phyloP scores from a whole-genome alignment of 2,329 filamentous ascomycete species.

The Pseudonectria foliicola region DNA sequence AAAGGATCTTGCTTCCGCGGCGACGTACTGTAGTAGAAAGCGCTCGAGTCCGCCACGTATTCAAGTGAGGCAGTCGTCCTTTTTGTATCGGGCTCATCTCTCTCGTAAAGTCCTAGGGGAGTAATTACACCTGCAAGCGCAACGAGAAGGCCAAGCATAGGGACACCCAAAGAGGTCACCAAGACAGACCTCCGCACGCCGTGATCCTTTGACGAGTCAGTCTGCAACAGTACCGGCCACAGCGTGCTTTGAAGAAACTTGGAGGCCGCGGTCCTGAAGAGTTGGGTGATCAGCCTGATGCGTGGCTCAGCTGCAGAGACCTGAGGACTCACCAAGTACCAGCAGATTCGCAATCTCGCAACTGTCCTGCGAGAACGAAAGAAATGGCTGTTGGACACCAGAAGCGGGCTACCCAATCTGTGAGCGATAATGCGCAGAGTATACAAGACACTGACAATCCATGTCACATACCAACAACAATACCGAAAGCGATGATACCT shows the following conservation, averaged over 20 bases:
- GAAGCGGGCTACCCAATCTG: slow-evolving; percentile 26
- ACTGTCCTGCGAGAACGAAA: slow-evolving; percentile 27
- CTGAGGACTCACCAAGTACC: slow-evolving; percentile 27
- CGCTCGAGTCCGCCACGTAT: slow-evolving; percentile 30
- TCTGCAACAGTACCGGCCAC: slow-evolving; percentile 34
- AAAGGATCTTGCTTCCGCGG: slow-evolving; percentile 18
- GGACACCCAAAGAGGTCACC: slow-evolving; percentile 10
- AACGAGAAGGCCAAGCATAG: slow-evolving; percentile 25
- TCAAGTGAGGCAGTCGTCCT: slow-evolving; percentile 20
- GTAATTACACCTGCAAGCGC: slow-evolving; percentile 37
- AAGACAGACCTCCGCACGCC: slow-evolving; percentile 22
- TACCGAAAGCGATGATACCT: slow-evolving; percentile 4
- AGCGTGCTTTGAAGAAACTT: slow-evolving; percentile 29
- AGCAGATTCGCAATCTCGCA: slow-evolving; percentile 29
- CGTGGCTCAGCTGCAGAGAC: background rate
- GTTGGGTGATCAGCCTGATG: too few species aligned
- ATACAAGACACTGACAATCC: background rate
- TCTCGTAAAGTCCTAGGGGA: slow-evolving; percentile 38
- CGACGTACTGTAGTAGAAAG: slow-evolving; percentile 33
- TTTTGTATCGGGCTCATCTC: slow-evolving; percentile 7
- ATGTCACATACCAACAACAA: slow-evolving; percentile 2
- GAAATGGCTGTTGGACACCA: slow-evolving; percentile 29
- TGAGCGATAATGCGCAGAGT: too few species aligned
- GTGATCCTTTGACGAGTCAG: slow-evolving; percentile 27
- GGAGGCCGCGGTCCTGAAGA: slow-evolving; percentile 11